Conservation (phyloP, 2,329 filamentous ascomycete genomes). For the Grosmannia clavigera region DNA sequence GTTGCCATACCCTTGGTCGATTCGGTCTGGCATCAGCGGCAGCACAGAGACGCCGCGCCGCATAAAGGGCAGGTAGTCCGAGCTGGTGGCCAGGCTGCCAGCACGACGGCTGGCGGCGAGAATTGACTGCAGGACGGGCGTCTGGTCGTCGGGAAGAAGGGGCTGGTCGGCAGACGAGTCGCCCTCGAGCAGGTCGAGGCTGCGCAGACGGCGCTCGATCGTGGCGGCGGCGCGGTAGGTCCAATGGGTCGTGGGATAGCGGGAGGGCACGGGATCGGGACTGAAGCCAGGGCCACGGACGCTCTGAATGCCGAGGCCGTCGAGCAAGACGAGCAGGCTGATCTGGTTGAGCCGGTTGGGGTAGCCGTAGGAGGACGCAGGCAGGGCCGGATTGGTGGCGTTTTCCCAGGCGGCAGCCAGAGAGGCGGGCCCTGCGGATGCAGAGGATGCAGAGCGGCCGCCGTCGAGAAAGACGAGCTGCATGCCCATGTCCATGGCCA, state of each 20-base stretch:
- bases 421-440: not conserved
- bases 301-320: slow-evolving; percentile 56
- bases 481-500: slow-evolving; percentile 59
- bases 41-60: slow-evolving; percentile 60
- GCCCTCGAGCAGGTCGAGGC: slow-evolving; percentile 27
- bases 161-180: slow-evolving; percentile 29
- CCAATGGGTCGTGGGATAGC: slow-evolving; percentile 70
- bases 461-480: slow-evolving; percentile 70
- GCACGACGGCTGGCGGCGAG: slow-evolving; percentile 27
- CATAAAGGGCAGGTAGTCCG: slow-evolving; percentile 73
- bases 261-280: slow-evolving; percentile 52
- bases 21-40: slow-evolving; percentile 62
- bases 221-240: slow-evolving; percentile 56
- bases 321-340: slow-evolving; percentile 75
- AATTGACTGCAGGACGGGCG: slow-evolving; percentile 24
- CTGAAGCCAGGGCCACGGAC: not conserved
- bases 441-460: not conserved
- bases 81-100: slow-evolving; percentile 25
- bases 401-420: slow-evolving; percentile 63
- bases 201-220: slow-evolving; percentile 51
- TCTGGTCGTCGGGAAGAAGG: slow-evolving; percentile 51
- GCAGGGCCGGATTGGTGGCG: slow-evolving; percentile 51
- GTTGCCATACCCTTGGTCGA: slow-evolving; percentile 29
- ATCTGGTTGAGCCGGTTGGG: slow-evolving; percentile 60
- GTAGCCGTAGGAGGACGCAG: slow-evolving; percentile 49